Base-by-base conservation (phyloP, 257 asterid species). In the Dorcoceras hygrometricum region DNA sequence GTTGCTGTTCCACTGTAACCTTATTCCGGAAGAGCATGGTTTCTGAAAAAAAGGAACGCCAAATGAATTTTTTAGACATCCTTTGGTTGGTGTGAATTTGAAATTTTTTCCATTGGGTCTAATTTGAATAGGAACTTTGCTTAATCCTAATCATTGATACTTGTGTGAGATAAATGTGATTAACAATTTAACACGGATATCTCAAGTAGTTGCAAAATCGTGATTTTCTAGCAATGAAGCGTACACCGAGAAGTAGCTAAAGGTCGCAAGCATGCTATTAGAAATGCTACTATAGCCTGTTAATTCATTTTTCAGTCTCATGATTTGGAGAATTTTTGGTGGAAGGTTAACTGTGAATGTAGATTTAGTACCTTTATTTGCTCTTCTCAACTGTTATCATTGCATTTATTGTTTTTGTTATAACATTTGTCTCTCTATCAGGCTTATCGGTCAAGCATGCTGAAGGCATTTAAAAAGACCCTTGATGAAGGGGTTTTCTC, bases 361-460 rank as follows among this genome's bases (percentile, higher is more conserved):
- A 4, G 20, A 43, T 43, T 43, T 43, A 43, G 53, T 16, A 43
- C 60, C 66, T 69, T 26, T 61, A 26, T 65, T 29, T 46, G 18
- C 36, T 43, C 32, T 57, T 61, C 56, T n/a, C 39, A 22, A 28
- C 34, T 57, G 43, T 25, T 64, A 4, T 65, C n/a, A 20, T 29
- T 60, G 23, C 61, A 50, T 66, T 34, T 59, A 34, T 73, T 16
- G 16, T 32, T 53, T 32, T 63, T 46, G 55, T 28, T 28, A 62
- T 85, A 39, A 82, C 72, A 31, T 53, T 69, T 67, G 36, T 53
- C 23, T 73, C 25, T 72, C 25, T 71, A 59, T 75, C 88, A 94
- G 99, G 97, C 96, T 76, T 94, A 94, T 78, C 90, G 99, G 71
- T 76, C 95, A 74, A 94, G 96, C 89, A 94, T 94, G 99, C 73